Percentiles rank a stretch among this genome's conserved stretches.
These are phyloP conservation scores for Neofusicoccum cordaticola DNA, from an alignment of 2,329 filamentous ascomycete genomes.

Conservation along the genomic window DNA sequence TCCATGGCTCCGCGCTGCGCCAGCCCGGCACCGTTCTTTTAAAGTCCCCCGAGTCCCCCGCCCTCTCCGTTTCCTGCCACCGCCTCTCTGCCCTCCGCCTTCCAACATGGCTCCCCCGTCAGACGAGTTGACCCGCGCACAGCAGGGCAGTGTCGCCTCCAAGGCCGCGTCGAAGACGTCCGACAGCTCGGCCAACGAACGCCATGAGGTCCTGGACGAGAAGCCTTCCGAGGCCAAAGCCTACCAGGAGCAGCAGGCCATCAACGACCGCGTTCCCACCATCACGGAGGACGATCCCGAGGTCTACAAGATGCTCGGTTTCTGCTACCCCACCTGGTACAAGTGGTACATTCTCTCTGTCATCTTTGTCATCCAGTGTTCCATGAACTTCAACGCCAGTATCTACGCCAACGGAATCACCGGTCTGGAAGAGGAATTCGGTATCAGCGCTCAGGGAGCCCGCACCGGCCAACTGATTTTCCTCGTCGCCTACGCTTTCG, in stretches of 20 bases:
- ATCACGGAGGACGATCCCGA: slow-evolving; percentile 12
- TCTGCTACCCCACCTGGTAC: slow-evolving; percentile 44
- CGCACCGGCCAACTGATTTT: slow-evolving; percentile 51
- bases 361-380: slow-evolving; percentile 53
- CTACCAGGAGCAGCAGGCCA: slow-evolving; percentile 1
- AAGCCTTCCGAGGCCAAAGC: not conserved
- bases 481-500: slow-evolving; percentile 52
- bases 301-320: slow-evolving; percentile 46
- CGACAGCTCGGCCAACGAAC: slow-evolving; percentile 1
- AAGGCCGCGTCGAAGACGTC: not conserved
- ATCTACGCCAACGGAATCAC: slow-evolving; percentile 49
- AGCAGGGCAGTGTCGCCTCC: not conserved
- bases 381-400: slow-evolving; percentile 55
- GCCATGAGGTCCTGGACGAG: not conserved
- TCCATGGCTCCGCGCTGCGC: not conserved
- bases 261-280: not conserved
- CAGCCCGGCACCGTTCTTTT: not conserved
- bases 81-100: not conserved
- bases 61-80: not conserved
- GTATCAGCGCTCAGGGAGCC: slow-evolving; percentile 47
- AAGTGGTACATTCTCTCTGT: slow-evolving; percentile 53
- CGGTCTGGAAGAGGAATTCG: slow-evolving; percentile 46
- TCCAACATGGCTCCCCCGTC: slow-evolving; percentile 2
- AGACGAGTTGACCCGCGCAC: not conserved
- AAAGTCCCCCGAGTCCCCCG: not conserved